Base-by-base conservation (phyloP, 208 protist genomes). In the Leishmania turanica region DNA sequence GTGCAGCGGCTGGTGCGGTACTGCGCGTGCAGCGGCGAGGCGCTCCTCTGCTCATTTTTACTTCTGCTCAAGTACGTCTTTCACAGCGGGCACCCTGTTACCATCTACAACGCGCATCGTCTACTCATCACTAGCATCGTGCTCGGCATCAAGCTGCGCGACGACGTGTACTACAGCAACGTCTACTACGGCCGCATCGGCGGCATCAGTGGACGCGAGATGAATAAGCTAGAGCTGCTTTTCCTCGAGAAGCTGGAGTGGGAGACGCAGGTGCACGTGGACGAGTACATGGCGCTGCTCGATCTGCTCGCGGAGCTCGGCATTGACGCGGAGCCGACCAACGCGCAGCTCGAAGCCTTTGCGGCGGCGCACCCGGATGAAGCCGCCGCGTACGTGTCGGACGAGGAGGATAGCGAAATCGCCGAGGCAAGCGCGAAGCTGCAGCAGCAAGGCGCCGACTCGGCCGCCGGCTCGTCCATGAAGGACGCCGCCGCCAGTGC, bases 101-200 rank as follows among this genome's bases (percentile, higher is more conserved):
- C 89, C 37, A 88, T 95, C 31, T 95, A 96, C 85, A 98, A 97
- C 81, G 93, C 97, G 15, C 97, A 99, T 77, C 95, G 98, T 2
- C 88, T 99, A 21, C 78, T 99, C 42, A 93, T 99, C 68, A 98
- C 94, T 9, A 91, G 92, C 71, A 84, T 93, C n/a, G 83, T 99
- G 78, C 75, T 98, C 27, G 95, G 96, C 15, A 90, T 91, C 31
- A 99, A 99, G 93, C 88, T 98, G 77, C 96, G 96, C 40, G 98
- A 99, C 77, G 98, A 99, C 78, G 65, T 87, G 47, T 99, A 96
- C 83, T 99, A 95, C 72, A 97, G 86, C 72, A 99, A 99, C 82
- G 82, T 87, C 73, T 98, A 98, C 88, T 99, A 98, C 84, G 93
- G 88, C 56, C 86, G 89, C 49, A 95, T 99, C 68, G 98, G 98